Evolutionary conservation across 2,329 filamentous ascomycete genomes (phyloP).

Genomic region (Fusarium coffeatum): DNA sequence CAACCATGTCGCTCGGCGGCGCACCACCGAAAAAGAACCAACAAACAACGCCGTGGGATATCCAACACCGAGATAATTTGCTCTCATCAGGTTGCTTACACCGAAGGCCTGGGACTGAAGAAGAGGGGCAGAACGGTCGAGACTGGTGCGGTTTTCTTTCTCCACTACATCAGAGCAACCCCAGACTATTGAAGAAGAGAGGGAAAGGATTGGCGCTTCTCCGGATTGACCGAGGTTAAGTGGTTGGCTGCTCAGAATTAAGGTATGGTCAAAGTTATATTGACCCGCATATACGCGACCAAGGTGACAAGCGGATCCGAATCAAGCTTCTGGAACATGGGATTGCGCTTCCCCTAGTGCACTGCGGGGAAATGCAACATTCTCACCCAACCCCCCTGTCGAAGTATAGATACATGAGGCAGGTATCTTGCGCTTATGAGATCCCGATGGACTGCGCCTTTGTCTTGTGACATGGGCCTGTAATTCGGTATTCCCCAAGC

Average conservation of each 20-base stretch:
- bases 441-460: slow-evolving; percentile 8
- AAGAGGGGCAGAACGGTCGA: slow-evolving; percentile 20
- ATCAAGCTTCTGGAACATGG: slow-evolving; percentile 35
- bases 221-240: slow-evolving; percentile 23
- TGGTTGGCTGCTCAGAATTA: slow-evolving; percentile 24
- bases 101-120: slow-evolving; percentile 11
- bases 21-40: slow-evolving; percentile 26
- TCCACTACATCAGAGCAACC: slow-evolving; percentile 12
- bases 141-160: slow-evolving; percentile 18
- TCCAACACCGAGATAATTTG: slow-evolving; percentile 18
- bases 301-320: slow-evolving; percentile 9
- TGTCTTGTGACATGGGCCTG: slow-evolving; percentile 17
- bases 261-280: slow-evolving; percentile 26
- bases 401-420: neutral
- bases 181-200: slow-evolving; percentile 15
- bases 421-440: slow-evolving; percentile 7
- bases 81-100: slow-evolving; percentile 29
- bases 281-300: slow-evolving; percentile 22
- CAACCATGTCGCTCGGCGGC: slow-evolving; percentile 31
- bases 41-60: neutral
- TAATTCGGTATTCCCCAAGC: slow-evolving; percentile 38
- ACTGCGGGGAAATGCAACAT: slow-evolving; percentile 27
- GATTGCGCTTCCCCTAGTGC: slow-evolving; percentile 4
- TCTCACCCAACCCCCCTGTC: slow-evolving; percentile 7
- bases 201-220: slow-evolving; percentile 14